Percentiles rank a stretch among this genome's conserved stretches.
Conservation (phyloP, 2,329 filamentous ascomycete species). For the Pseudogymnoascus sp. region DNA sequence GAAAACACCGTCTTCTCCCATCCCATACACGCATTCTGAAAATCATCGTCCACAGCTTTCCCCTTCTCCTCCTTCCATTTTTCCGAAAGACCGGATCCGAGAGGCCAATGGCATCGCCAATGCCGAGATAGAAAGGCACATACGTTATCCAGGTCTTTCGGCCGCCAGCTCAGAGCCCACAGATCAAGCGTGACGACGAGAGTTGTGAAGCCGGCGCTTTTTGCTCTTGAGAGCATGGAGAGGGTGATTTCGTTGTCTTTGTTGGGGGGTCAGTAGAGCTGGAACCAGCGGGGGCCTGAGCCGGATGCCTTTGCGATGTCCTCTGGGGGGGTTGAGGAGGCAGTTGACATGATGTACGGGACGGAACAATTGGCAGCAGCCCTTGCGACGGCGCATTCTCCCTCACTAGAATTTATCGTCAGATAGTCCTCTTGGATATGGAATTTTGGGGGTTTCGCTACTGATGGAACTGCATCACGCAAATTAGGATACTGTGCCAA, state of each 20-base stretch:
- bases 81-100: conserved; percentile 51
- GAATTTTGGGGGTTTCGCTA: not conserved
- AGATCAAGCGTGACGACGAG: conserved; percentile 56
- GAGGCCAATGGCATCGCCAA: conserved; percentile 50
- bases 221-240: conserved; percentile 47
- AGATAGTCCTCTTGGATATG: not conserved
- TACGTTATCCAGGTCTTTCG: conserved; percentile 45
- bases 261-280: conserved; percentile 48
- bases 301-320: conserved; percentile 49
- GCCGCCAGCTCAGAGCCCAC: conserved; percentile 55
- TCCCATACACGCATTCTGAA: conserved; percentile 47
- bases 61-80: conserved; percentile 36
- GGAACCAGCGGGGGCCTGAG: conserved; percentile 46
- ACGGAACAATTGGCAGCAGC: conserved; percentile 52
- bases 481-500: not conserved
- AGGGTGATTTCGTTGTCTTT: conserved; percentile 53
- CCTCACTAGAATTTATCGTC: conserved; percentile 48
- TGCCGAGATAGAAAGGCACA: conserved; percentile 57
- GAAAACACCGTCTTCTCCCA: conserved; percentile 62
- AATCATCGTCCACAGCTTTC: conserved; percentile 44
- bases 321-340: conserved; percentile 45
- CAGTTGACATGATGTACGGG: conserved; percentile 52
- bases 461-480: not conserved
- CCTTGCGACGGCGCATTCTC: conserved; percentile 51
- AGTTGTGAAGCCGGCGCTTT: conserved; percentile 45